Conservation (phyloP, 176 grass and related monocot genomes). For the Tillandsia leiboldiana region DNA sequence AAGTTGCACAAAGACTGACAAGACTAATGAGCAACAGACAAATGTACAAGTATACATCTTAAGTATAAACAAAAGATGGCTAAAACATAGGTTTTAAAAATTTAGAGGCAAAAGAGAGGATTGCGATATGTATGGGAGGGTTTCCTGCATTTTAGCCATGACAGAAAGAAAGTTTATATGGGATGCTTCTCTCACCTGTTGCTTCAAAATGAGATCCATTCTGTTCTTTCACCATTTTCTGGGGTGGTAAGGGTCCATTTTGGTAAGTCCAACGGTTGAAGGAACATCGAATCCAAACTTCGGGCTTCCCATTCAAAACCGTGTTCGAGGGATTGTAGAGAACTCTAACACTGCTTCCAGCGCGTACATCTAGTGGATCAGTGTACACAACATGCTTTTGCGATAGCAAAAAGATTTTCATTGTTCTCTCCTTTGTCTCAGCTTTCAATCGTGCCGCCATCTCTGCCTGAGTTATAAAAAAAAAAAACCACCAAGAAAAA, state of each 20-base stretch:
- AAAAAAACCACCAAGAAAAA: slow-evolving; percentile 13
- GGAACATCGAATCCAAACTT: slow-evolving; percentile 85
- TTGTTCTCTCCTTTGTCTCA: slow-evolving; percentile 69
- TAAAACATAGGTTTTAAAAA: no score
- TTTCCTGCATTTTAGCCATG: no score
- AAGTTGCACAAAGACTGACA: no score
- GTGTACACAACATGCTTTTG: slow-evolving; percentile 94
- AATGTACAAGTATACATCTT: no score
- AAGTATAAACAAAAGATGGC: no score
- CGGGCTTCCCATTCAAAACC: slow-evolving; percentile 66
- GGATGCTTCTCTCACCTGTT: slow-evolving; percentile 33
- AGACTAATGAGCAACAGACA: no score
- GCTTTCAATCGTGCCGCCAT: slow-evolving; percentile 60
- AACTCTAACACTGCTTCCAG: slow-evolving; percentile 58
- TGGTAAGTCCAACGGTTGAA: slow-evolving; percentile 89
- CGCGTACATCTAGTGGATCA: slow-evolving; percentile 73
- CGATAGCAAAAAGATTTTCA: slow-evolving; percentile 76
- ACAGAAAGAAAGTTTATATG: no score
- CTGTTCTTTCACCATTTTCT: slow-evolving; percentile 62
- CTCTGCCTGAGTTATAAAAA: slow-evolving; percentile 34
- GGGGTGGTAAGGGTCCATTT: slow-evolving; percentile 58
- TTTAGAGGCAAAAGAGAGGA: no score
- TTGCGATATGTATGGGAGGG: no score
- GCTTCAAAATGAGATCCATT: slow-evolving; percentile 64
- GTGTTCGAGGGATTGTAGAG: slow-evolving; percentile 92